Conservation (phyloP, 169 alveolate species). For the Eimeria sp. region DNA sequence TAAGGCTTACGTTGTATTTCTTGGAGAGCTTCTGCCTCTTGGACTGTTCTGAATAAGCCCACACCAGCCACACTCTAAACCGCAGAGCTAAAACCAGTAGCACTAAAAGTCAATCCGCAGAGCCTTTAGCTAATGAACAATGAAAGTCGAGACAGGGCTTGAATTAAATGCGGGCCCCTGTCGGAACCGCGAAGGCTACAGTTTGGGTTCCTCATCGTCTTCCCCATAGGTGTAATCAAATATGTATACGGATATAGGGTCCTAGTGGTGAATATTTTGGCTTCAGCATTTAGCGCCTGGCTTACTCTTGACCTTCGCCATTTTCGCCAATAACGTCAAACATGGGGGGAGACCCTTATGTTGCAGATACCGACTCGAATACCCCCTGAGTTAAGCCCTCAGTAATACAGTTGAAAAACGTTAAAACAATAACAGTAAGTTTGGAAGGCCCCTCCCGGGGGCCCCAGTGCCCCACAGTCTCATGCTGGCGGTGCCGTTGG, state of each 20-base stretch:
- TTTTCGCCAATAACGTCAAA: neutral
- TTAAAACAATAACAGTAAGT: neutral
- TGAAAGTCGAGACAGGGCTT: neutral
- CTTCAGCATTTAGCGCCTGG: neutral
- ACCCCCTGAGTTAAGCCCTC: neutral
- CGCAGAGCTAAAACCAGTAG: neutral
- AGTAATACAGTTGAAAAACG: neutral
- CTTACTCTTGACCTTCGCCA: constrained; percentile 69
- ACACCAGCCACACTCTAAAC: neutral
- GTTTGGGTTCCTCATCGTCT: neutral
- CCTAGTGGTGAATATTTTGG: neutral
- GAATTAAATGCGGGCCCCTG: neutral
- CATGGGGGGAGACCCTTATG: constrained; percentile 34
- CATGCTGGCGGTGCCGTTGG: neutral
- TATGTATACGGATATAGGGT: neutral
- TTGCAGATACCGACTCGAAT: neutral
- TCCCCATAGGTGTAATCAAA: neutral
- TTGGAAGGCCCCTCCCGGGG: neutral
- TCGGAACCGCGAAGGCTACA: neutral
- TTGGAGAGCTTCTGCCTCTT: constrained; percentile 75
- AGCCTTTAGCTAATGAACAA: neutral
- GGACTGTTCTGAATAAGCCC: constrained; percentile 49
- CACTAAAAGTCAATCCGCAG: neutral
- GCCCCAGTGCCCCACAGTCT: constrained; percentile 9
- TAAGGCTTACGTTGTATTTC: constrained; percentile 65